A percentile compares a stretch with the other conserved stretches of the same genome.
Conservation (phyloP, 2,329 filamentous ascomycete genomes). For the Raffaelea deltoideospora region DNA sequence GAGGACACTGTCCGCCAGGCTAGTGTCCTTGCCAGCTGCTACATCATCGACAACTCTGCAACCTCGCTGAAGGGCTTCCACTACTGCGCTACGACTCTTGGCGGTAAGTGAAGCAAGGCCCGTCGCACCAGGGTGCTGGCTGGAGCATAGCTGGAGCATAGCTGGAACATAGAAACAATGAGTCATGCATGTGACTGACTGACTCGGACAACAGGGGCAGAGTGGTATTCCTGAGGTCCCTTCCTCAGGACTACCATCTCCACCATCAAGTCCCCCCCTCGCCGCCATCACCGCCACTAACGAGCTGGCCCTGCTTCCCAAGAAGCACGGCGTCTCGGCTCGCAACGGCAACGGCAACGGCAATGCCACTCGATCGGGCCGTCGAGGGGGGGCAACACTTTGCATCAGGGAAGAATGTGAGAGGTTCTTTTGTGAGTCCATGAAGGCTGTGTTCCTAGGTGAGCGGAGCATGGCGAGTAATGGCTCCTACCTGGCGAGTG, state of each 20-base stretch:
- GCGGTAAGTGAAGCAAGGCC: constrained; percentile 52
- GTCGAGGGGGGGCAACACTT: constrained; percentile 84
- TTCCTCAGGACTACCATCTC: constrained; percentile 70
- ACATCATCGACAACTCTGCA: constrained; percentile 56
- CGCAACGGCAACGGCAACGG: constrained; percentile 15
- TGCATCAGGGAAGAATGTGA: constrained; percentile 99
- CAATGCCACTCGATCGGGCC: constrained; percentile 26
- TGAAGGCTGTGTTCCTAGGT: constrained; percentile 89
- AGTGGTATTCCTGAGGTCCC: constrained; percentile 94
- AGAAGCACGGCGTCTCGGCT: constrained; percentile 19
- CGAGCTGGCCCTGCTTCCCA: constrained; percentile 49
- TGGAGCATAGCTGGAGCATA: no score
- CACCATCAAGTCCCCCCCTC: constrained; percentile 80
- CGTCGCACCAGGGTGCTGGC: no score
- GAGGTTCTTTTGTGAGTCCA: constrained; percentile 98
- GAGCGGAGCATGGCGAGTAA: constrained; percentile 65
- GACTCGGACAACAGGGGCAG: constrained; percentile 40
- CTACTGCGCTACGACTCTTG: constrained; percentile 86
- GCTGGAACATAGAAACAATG: no score
- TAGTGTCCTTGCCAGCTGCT: constrained; percentile 83
- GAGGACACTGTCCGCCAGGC: constrained; percentile 47
- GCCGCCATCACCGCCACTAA: constrained; percentile 54
- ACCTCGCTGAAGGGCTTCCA: constrained; percentile 69
- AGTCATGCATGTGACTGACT: no score
- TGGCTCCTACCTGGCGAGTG: constrained; percentile 80